A percentile compares a stretch with the other conserved stretches of the same genome.
phyloP scores from a whole-genome alignment of 2,329 filamentous ascomycete genomes.

The Sporothrix globosa region DNA sequence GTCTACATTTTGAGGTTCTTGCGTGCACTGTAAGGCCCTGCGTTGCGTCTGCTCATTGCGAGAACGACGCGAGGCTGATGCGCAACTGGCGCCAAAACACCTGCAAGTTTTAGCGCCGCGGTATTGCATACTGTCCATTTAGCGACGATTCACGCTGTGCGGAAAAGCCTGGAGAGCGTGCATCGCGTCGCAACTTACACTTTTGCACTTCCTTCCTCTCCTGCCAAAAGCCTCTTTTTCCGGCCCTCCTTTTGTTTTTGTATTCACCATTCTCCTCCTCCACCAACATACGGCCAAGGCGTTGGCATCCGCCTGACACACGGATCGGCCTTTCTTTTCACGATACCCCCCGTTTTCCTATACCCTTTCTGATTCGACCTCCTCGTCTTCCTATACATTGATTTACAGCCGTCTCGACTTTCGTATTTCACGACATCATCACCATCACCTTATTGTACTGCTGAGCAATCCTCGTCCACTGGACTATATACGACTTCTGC shows the following conservation, averaged over 20 bases:
- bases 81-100: not conserved
- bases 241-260: constrained; percentile 1
- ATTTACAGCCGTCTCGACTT: not conserved
- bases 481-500: not conserved
- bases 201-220: constrained; percentile 10
- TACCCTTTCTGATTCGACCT: not conserved
- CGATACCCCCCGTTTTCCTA: not conserved
- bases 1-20: not conserved
- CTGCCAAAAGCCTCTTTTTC: not conserved
- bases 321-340: not conserved
- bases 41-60: not conserved
- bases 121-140: not conserved
- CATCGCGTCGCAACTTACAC: constrained; percentile 32
- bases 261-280: not conserved
- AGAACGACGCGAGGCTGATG: constrained; percentile 9
- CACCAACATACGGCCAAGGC: not conserved
- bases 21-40: no score
- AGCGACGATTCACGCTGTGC: not conserved
- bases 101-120: not conserved
- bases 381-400: not conserved
- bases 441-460: not conserved
- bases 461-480: not conserved
- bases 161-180: constrained; percentile 19
- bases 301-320: constrained; percentile 13
- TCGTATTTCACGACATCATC: not conserved